phyloP scores from a whole-genome alignment of 805 yeast genomes.

The Saccharomyces jurei region DNA sequence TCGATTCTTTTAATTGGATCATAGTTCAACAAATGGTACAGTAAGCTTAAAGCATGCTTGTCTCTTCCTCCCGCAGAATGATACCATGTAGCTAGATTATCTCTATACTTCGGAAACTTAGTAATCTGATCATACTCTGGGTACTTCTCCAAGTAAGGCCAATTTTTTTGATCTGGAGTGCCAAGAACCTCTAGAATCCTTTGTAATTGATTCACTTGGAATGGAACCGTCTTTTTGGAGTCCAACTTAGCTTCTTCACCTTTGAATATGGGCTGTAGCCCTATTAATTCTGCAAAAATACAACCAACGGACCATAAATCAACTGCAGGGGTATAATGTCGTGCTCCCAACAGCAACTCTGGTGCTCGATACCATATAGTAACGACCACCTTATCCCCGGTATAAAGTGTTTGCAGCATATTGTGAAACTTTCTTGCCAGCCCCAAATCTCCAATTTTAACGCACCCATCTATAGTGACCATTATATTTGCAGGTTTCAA shows the following conservation, averaged over 20 bases:
- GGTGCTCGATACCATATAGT: conserved; percentile 97
- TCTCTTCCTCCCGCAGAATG: conserved; percentile 72
- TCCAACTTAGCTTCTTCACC: conserved; percentile 98
- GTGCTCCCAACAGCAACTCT: conserved; percentile 78
- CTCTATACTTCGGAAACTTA: conserved; percentile 45
- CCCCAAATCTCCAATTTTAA: conserved; percentile 93
- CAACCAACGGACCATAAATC: conserved; percentile 97
- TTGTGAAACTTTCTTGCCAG: conserved; percentile 81
- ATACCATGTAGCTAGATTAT: conserved; percentile 75
- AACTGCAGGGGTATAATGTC: conserved; percentile 88
- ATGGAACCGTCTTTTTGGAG: conserved; percentile 85
- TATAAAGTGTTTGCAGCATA: conserved; percentile 75
- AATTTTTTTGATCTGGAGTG: conserved; percentile 65
- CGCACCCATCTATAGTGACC: conserved; percentile 85
- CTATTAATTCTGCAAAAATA: conserved; percentile 81
- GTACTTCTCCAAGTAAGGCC: conserved; percentile 73
- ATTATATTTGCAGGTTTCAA: conserved; percentile 95
- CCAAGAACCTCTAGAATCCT: conserved; percentile 92
- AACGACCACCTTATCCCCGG: conserved; percentile 93
- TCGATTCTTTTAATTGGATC: conserved; percentile 77
- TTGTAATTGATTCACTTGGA: conserved; percentile 85
- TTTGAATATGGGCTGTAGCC: conserved; percentile 86
- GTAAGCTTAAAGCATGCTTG: conserved; percentile 55
- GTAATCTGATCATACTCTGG: conserved; percentile 74
- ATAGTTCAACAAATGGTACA: conserved; percentile 61